phyloP scores from a whole-genome alignment of 768 basidiomycete genomes.

The Hemileccinum rubropunctum region DNA sequence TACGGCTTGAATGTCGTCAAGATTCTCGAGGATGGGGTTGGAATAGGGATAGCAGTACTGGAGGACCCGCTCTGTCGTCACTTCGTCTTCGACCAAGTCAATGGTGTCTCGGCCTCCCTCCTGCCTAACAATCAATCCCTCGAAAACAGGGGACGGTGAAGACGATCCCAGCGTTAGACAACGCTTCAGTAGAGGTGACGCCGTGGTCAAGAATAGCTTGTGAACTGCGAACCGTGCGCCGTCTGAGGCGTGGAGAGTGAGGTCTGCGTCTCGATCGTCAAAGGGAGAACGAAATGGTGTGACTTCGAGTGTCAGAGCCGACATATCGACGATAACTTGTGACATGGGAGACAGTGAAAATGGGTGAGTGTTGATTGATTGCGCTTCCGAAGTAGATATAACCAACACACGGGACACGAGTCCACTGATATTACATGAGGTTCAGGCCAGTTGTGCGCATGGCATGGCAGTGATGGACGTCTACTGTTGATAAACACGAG shows the following conservation, averaged over 20 bases:
- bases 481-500: conserved; percentile 25
- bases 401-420: conserved; percentile 12
- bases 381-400: conserved; percentile 28
- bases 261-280: conserved; percentile 39
- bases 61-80: conserved; percentile 32
- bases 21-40: conserved; percentile 30
- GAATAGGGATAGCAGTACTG: conserved; percentile 37
- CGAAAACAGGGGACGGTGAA: conserved; percentile 28
- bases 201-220: conserved; percentile 39
- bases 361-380: conserved; percentile 14
- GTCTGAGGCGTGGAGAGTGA: conserved; percentile 42
- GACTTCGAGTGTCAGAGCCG: conserved; percentile 30
- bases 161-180: conserved; percentile 23
- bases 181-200: conserved; percentile 41
- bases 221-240: conserved; percentile 43
- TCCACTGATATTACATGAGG: conserved; percentile 23
- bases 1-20: conserved; percentile 35
- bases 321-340: conserved; percentile 22
- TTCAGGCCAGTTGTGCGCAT: conserved; percentile 28
- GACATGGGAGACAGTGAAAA: conserved; percentile 24
- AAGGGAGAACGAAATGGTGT: conserved; percentile 33
- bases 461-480: conserved; percentile 20
- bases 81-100: conserved; percentile 32
- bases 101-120: conserved; percentile 27
- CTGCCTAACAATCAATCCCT: conserved; percentile 21